Evolutionary conservation across 176 grass and related monocot species (phyloP).

Genomic region (Canna indica): DNA sequence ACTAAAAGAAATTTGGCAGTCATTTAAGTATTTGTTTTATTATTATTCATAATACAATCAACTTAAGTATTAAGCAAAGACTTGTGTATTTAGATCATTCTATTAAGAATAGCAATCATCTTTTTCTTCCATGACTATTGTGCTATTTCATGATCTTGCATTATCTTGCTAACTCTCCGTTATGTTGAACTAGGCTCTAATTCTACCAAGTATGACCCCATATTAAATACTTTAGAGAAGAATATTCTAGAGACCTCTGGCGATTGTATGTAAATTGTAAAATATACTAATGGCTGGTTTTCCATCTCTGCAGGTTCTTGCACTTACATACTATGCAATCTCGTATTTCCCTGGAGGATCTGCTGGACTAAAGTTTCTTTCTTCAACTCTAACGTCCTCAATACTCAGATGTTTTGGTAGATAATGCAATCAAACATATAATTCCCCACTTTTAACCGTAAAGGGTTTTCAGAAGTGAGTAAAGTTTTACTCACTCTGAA

Average conservation of each 20-base stretch:
- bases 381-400: constrained; percentile 53
- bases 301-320: constrained; percentile 48
- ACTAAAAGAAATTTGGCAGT: too few species aligned
- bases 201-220: neutral
- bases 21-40: too few species aligned
- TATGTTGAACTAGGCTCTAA: neutral
- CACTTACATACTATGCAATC: constrained; percentile 91
- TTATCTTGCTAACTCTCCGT: neutral
- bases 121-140: neutral
- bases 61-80: neutral
- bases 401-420: constrained; percentile 70
- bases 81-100: neutral
- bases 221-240: too few species aligned
- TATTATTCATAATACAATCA: neutral
- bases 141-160: too few species aligned
- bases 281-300: constrained; percentile 14
- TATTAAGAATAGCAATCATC: neutral
- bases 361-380: constrained; percentile 85
- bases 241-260: neutral
- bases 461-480: neutral
- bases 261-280: too few species aligned
- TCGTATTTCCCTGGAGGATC: constrained; percentile 98
- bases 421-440: constrained; percentile 25
- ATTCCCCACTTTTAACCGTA: neutral
- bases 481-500: too few species aligned